Conservation (phyloP, 805 yeast species). For the Candida taoyuanica region DNA sequence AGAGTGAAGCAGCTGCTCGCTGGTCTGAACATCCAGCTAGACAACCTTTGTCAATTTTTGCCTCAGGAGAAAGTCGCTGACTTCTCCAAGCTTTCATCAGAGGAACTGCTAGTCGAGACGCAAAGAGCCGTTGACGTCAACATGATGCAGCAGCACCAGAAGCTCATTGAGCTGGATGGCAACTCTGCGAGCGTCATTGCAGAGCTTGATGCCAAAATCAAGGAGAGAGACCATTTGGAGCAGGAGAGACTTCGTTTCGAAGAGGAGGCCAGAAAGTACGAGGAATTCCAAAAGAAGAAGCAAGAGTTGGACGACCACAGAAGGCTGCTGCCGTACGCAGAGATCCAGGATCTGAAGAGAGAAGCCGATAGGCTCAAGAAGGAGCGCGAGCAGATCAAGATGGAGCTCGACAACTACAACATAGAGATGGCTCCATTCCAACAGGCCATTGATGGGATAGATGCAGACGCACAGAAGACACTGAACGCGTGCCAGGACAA, state of each 20-base stretch:
- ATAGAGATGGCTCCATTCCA: slow-evolving; percentile 21
- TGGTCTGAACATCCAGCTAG: slow-evolving; percentile 71
- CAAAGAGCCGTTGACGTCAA: slow-evolving; percentile 73
- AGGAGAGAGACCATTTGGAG: slow-evolving; percentile 12
- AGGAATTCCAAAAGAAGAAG: slow-evolving; percentile 43
- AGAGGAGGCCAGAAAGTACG: slow-evolving; percentile 44
- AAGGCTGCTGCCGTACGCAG: slow-evolving; percentile 45
- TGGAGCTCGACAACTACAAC: slow-evolving; percentile 27
- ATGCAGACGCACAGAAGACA: slow-evolving; percentile 26
- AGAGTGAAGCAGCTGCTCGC: slow-evolving; percentile 42
- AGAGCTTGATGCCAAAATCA: slow-evolving; percentile 31
- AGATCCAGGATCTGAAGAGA: slow-evolving; percentile 34
- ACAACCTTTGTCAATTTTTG: slow-evolving; percentile 87
- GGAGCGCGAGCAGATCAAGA: slow-evolving; percentile 26
- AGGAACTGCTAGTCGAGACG: slow-evolving; percentile 67
- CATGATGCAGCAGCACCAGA: slow-evolving; percentile 51
- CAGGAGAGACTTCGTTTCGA: slow-evolving; percentile 36
- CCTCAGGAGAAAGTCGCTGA: slow-evolving; percentile 95
- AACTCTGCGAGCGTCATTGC: slow-evolving; percentile 34
- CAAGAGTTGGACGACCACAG: slow-evolving; percentile 43
- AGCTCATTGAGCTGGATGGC: slow-evolving; percentile 49
- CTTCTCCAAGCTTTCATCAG: slow-evolving; percentile 78
- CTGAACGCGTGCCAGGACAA: slow-evolving; percentile 26
- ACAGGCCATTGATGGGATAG: slow-evolving; percentile 17
- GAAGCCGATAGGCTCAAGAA: slow-evolving; percentile 21